Base-by-base conservation (phyloP, 352 stramenopile genomes). In the Globisporangium abappressorium region DNA sequence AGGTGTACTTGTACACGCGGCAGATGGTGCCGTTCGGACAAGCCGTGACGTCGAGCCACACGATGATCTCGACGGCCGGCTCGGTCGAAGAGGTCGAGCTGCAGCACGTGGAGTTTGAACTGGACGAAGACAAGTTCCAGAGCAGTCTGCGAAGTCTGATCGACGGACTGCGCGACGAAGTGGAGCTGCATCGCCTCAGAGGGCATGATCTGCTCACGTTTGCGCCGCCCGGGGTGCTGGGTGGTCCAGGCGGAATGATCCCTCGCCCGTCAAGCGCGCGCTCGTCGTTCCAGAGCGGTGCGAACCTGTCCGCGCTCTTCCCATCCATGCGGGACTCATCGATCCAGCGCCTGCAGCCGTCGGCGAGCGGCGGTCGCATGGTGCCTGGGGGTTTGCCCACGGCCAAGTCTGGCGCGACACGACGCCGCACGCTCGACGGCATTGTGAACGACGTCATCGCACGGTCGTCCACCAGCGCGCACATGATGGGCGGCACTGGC, bases 21-120 rank as follows among this genome's bases (percentile, higher is more conserved):
- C 85, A 93, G 66, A 90, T 94, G 43, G 85, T 94, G 28, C 85
- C 87, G 20, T 93, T 94, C 57, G 68, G 74, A 22, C 77, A 85
- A 24, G 79, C 80, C 2, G 79, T 92, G 64, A 80, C 73, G 18
- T 82, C 72, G 24, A 82, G 73, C 62, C 73, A 79, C 64, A 78
- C 71, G 18, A 75, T 73, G 24, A 58, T 70, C 38, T 64, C 65
- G 20, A 66, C 58, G 28, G 38, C 63, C 24, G 69, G 65, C 46
- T 69, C 65, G 20, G 54, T 66, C 46, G 70, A 70, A 12, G 68
- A 79, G 4, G 28, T 41, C 33, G 66, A 70, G 22, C 58, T 74
- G 0, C 57, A 70, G 12, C 72, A 76, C 34, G 60, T 85, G 14
- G 72, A 85, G 64, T 84, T 89, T 54, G 69, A 74, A 53, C 80